These are phyloP conservation scores for Rugonectria rugulosa DNA, from an alignment of 2,329 filamentous ascomycete genomes.

Conservation along the genomic window DNA sequence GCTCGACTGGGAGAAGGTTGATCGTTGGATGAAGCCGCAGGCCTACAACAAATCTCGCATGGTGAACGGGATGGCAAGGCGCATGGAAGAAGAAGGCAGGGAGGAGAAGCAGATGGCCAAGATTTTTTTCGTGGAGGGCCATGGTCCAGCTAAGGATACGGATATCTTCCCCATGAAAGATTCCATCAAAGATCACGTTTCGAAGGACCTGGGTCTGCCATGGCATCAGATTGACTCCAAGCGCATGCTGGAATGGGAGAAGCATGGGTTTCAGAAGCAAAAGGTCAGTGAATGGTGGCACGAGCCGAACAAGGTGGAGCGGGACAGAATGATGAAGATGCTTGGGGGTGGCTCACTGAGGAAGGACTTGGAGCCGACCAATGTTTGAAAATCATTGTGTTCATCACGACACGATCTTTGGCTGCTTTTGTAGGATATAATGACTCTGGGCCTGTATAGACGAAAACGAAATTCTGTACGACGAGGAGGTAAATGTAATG, in stretches of 20 bases:
- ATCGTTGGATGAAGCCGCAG: slow-evolving; percentile 24
- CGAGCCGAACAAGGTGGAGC: slow-evolving; percentile 23
- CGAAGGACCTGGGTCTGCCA: slow-evolving; percentile 23
- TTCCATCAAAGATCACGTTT: slow-evolving; percentile 28
- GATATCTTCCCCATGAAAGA: background rate
- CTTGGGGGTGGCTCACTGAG: slow-evolving; percentile 6
- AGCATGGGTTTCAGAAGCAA: slow-evolving; percentile 19
- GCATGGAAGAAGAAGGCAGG: background rate
- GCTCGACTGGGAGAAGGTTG: slow-evolving; percentile 29
- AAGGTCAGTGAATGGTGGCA: slow-evolving; percentile 22
- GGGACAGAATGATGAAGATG: slow-evolving; percentile 15
- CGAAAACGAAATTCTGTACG: too few species aligned
- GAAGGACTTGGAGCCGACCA: slow-evolving; percentile 18
- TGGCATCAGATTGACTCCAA: slow-evolving; percentile 26
- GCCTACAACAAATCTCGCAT: slow-evolving; percentile 17
- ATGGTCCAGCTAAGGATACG: background rate
- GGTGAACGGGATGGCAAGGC: slow-evolving; percentile 17
- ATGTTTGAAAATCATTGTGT: too few species aligned
- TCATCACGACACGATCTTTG: too few species aligned
- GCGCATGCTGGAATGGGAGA: slow-evolving; percentile 13
- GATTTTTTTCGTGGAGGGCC: slow-evolving; percentile 22
- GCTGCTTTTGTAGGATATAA: too few species aligned
- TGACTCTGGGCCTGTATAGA: too few species aligned
- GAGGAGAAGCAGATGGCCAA: background rate
- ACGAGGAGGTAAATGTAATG: too few species aligned